These are phyloP conservation scores for Zelopaecilomyces penicillatus DNA, from an alignment of 2,329 filamentous ascomycete genomes.

Conservation along the genomic window DNA sequence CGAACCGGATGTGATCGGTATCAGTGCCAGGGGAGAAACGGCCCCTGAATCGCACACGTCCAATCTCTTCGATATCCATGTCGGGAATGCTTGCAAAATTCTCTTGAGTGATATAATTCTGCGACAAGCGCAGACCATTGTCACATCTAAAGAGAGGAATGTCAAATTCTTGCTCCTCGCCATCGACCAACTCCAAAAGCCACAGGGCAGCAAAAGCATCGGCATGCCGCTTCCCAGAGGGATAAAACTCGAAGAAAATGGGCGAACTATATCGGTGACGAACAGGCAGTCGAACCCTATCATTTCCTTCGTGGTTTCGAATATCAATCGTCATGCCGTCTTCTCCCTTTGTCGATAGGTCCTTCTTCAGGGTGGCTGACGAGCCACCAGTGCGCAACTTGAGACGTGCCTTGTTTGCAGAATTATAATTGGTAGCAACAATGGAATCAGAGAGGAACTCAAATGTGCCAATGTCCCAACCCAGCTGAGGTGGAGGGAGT, in stretches of 20 bases:
- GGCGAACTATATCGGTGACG: conserved; percentile 86
- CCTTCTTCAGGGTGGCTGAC: conserved; percentile 58
- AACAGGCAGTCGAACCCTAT: conserved; percentile 67
- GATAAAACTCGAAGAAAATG: conserved; percentile 78
- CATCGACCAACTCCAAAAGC: conserved; percentile 78
- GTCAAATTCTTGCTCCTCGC: conserved; percentile 67
- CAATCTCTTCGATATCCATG: conserved; percentile 69
- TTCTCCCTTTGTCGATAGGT: conserved; percentile 52
- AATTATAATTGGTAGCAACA: conserved; percentile 52
- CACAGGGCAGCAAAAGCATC: conserved; percentile 75
- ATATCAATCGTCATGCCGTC: conserved; percentile 43
- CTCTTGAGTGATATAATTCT: conserved; percentile 83
- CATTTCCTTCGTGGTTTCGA: conserved; percentile 29
- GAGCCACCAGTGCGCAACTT: conserved; percentile 79
- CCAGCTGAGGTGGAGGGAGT: conserved; percentile 75
- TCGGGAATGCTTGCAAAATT: conserved; percentile 65
- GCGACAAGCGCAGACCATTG: conserved; percentile 65
- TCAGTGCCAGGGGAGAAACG: conserved; percentile 88
- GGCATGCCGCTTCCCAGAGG: conserved; percentile 57
- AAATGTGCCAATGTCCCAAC: conserved; percentile 94
- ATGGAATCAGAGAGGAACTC: conserved; percentile 71
- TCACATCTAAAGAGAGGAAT: conserved; percentile 87
- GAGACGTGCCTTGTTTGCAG: conserved; percentile 63
- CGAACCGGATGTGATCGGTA: conserved; percentile 72
- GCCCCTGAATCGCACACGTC: conserved; percentile 69